phyloP scores from a whole-genome alignment of 1,284 basidiomycete species.

The Fomitopsis pinicola region DNA sequence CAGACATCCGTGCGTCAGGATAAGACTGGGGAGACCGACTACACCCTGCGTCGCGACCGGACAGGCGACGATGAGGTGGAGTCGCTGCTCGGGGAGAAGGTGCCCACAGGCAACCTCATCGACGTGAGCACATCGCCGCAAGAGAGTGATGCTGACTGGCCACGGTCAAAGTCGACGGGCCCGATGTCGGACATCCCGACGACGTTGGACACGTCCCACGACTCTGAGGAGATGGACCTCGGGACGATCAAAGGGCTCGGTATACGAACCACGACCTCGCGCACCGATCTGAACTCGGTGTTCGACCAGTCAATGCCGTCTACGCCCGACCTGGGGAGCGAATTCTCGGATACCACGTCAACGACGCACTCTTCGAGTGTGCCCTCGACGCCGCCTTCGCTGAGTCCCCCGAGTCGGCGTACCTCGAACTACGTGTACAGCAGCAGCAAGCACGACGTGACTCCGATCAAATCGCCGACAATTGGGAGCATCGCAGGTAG shows the following conservation, averaged over 20 bases:
- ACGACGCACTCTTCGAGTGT: constrained; percentile 45
- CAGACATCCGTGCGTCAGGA: constrained; percentile 12
- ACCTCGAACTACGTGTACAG: neutral
- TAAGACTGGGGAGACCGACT: constrained; percentile 13
- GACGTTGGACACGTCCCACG: neutral
- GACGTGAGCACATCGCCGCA: constrained; percentile 19
- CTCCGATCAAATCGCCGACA: neutral
- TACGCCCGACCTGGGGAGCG: constrained; percentile 59
- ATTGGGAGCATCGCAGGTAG: neutral
- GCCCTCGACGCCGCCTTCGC: constrained; percentile 49
- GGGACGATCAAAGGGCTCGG: constrained; percentile 7
- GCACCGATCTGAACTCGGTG: constrained; percentile 16
- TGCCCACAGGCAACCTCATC: constrained; percentile 20
- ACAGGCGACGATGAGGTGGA: constrained; percentile 23
- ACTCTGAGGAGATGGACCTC: neutral
- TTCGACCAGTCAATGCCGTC: constrained; percentile 34
- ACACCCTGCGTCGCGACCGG: constrained; percentile 1
- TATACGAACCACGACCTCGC: constrained; percentile 14
- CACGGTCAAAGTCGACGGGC: constrained; percentile 10
- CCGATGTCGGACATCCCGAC: constrained; percentile 19
- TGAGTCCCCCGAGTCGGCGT: constrained; percentile 28
- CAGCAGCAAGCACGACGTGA: neutral
- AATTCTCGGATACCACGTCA: constrained; percentile 50
- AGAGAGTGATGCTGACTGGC: constrained; percentile 7
- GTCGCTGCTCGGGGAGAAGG: constrained; percentile 21